phyloP scores from a whole-genome alignment of 768 basidiomycete genomes.

The Nidularia pulvinata region DNA sequence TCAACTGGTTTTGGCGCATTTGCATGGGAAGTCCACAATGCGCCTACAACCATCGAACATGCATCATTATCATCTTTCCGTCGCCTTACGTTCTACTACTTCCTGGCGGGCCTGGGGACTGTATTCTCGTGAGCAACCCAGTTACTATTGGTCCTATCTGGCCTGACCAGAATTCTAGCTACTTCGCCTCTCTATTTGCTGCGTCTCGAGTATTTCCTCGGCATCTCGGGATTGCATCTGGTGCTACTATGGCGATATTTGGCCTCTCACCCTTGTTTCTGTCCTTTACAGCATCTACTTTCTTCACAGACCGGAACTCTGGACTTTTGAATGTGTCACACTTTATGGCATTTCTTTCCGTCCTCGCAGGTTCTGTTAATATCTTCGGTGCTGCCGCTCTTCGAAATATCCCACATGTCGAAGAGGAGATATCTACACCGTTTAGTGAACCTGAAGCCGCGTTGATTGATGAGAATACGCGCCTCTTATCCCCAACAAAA shows the following conservation, averaged over 20 bases:
- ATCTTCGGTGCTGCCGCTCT: conserved; percentile 50
- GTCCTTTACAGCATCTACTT: conserved; percentile 59
- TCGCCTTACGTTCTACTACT: conserved; percentile 55
- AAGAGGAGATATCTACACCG: background rate
- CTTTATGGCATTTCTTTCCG: conserved; percentile 59
- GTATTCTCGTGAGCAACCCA: conserved; percentile 63
- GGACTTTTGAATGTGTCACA: conserved; percentile 40
- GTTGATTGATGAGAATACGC: conserved; percentile 26
- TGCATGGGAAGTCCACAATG: conserved; percentile 51
- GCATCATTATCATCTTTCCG: conserved; percentile 46
- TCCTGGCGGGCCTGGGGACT: conserved; percentile 64
- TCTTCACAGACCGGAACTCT: conserved; percentile 48
- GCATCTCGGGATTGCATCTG: conserved; percentile 66
- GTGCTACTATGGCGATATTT: conserved; percentile 69
- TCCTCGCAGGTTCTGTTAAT: conserved; percentile 52
- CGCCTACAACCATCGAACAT: conserved; percentile 32
- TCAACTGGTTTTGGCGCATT: conserved; percentile 62
- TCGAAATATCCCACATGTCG: conserved; percentile 5
- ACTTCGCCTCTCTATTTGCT: conserved; percentile 75
- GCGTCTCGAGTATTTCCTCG: conserved; percentile 71
- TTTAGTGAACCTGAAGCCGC: conserved; percentile 2
- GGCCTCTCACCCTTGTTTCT: conserved; percentile 83
- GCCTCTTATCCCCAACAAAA: conserved; percentile 9
- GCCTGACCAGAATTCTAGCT: conserved; percentile 24
- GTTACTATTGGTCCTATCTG: no score